These are phyloP conservation scores for Acacia melanoxylon DNA, from an alignment of 306 rosid genomes.

Conservation along the genomic window DNA sequence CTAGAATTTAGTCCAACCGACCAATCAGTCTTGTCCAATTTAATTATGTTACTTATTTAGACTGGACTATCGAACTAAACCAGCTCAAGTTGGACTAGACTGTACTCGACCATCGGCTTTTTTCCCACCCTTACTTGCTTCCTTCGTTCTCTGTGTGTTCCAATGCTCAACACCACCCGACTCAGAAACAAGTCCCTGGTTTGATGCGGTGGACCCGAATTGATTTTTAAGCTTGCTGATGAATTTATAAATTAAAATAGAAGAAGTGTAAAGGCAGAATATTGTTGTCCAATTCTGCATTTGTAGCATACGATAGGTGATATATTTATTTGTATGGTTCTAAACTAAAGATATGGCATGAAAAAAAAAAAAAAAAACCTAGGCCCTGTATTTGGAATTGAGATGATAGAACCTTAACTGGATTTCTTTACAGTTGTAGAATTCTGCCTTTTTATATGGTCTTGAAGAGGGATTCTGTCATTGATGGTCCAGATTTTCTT, in stretches of 20 bases:
- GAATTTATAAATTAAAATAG: background rate
- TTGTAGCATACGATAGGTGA: background rate
- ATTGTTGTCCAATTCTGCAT: background rate
- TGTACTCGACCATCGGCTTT: too few relatives aligned
- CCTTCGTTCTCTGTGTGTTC: constrained; percentile 42
- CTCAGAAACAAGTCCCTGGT: constrained; percentile 40
- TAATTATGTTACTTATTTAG: too few relatives aligned
- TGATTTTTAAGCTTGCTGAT: background rate
- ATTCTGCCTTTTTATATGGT: background rate
- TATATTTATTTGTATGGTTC: background rate
- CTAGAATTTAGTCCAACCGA: too few relatives aligned
- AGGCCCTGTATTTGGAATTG: background rate
- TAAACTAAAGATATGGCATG: background rate
- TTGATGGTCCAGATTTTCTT: background rate
- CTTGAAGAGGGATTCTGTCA: background rate
- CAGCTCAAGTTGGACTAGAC: too few relatives aligned
- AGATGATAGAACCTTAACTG: background rate
- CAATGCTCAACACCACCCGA: constrained; percentile 17
- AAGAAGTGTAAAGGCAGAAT: background rate
- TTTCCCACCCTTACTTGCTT: constrained; percentile 30
- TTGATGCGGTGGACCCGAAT: constrained; percentile 24
- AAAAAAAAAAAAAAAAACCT: background rate
- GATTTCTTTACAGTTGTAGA: background rate
- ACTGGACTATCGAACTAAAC: too few relatives aligned
- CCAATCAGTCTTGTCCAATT: too few relatives aligned